Percentiles rank a stretch among this genome's conserved stretches.
These are phyloP conservation scores for Saccharomycopsis fodiens DNA, from an alignment of 805 yeast genomes.

Conservation along the genomic window DNA sequence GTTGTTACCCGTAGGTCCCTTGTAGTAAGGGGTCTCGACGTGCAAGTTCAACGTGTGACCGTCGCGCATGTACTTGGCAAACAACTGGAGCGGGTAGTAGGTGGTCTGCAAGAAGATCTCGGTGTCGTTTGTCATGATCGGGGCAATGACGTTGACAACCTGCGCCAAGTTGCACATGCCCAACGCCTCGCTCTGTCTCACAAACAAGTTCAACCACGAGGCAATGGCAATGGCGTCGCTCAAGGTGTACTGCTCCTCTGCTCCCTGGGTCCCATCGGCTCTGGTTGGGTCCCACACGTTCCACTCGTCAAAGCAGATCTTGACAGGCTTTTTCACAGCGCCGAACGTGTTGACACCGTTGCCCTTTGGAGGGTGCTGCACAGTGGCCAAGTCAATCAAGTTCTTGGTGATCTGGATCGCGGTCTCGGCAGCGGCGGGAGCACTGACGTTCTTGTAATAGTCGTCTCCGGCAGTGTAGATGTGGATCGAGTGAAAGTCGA, in stretches of 20 bases:
- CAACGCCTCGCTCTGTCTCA: constrained; percentile 27
- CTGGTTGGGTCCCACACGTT: constrained; percentile 31
- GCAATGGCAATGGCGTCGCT: constrained; percentile 31
- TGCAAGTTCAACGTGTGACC: constrained; percentile 28
- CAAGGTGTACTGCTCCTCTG: constrained; percentile 28
- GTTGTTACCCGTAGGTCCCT: constrained; percentile 25
- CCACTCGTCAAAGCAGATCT: constrained; percentile 32
- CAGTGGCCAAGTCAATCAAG: constrained; percentile 27
- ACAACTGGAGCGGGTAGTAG: constrained; percentile 26
- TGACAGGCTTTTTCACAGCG: constrained; percentile 17
- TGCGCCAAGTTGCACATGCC: constrained; percentile 32
- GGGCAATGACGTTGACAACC: constrained; percentile 31
- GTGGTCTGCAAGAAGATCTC: constrained; percentile 28
- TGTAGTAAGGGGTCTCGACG: constrained; percentile 26
- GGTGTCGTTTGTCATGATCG: constrained; percentile 27
- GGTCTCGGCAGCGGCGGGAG: constrained; percentile 29
- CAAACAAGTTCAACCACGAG: constrained; percentile 29
- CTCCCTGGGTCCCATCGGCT: constrained; percentile 28
- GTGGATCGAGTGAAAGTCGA: constrained; percentile 29
- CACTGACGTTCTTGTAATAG: constrained; percentile 26
- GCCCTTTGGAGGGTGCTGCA: constrained; percentile 20
- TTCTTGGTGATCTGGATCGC: constrained; percentile 27
- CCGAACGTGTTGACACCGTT: constrained; percentile 14
- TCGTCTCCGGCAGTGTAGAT: constrained; percentile 26
- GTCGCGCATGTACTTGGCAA: constrained; percentile 27